phyloP scores from a whole-genome alignment of 345 rosid genomes.

The Trapa bicornis region DNA sequence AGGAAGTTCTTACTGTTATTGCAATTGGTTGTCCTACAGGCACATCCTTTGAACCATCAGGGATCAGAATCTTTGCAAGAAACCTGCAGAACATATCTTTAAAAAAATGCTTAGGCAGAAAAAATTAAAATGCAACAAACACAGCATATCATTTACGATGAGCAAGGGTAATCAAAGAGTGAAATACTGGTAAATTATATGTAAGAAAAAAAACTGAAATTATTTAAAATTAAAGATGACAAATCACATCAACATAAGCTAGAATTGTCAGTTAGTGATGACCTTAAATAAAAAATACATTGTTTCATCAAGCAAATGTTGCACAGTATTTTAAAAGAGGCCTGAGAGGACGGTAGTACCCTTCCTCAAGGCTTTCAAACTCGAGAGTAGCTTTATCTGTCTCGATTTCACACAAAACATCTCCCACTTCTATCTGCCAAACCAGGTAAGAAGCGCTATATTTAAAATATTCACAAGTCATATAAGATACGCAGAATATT shows the following conservation, averaged over 20 bases:
- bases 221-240: not conserved
- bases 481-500: not conserved
- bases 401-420: slow-evolving; percentile 85
- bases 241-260: not conserved
- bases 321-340: not conserved
- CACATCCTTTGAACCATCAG: slow-evolving; percentile 87
- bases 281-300: not conserved
- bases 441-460: slow-evolving; percentile 11
- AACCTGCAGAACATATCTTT: slow-evolving; percentile 31
- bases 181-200: not conserved
- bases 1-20: slow-evolving; percentile 43
- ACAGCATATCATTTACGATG: not conserved
- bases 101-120: not conserved
- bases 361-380: slow-evolving; percentile 92
- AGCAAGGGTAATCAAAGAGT: not conserved
- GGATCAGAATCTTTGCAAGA: slow-evolving; percentile 74
- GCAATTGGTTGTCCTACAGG: slow-evolving; percentile 87
- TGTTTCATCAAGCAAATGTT: not conserved
- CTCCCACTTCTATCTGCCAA: slow-evolving; percentile 87
- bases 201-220: not conserved
- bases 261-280: not conserved
- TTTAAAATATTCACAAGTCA: not conserved
- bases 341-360: slow-evolving; percentile 35
- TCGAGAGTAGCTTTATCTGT: slow-evolving; percentile 96
- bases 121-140: not conserved